phyloP scores from a whole-genome alignment of 2,329 filamentous ascomycete species.

The Ceratocystis harringtonii region DNA sequence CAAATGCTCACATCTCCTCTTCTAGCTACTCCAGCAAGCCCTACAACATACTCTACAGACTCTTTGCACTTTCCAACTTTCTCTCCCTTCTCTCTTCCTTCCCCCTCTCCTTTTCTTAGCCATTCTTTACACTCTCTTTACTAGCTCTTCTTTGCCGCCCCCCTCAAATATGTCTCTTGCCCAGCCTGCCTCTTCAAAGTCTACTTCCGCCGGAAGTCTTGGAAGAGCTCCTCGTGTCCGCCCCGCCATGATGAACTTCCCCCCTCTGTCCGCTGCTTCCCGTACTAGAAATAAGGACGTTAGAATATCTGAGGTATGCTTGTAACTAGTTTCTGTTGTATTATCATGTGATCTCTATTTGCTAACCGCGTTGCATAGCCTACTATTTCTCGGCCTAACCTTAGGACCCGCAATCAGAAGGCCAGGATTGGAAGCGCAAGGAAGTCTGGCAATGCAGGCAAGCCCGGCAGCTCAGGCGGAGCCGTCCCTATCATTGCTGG shows the following conservation, averaged over 20 bases:
- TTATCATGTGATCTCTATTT: neutral
- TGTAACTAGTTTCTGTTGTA: neutral
- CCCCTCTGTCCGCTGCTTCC: neutral
- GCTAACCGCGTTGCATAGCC: neutral
- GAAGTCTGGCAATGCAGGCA: neutral
- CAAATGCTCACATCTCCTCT: neutral
- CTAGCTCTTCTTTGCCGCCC: too few species aligned
- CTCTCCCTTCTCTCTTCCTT: too few species aligned
- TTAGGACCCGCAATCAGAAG: conserved; percentile 5
- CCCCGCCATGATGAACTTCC: neutral
- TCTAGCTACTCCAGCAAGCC: neutral
- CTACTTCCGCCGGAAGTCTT: neutral
- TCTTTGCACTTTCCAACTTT: too few species aligned
- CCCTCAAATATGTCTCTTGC: too few species aligned
- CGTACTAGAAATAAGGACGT: neutral
- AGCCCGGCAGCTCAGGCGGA: neutral
- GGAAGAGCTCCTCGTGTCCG: too few species aligned
- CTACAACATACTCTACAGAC: too few species aligned
- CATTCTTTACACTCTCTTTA: too few species aligned
- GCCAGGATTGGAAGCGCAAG: neutral
- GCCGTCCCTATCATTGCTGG: neutral
- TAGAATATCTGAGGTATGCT: neutral
- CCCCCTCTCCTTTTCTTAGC: too few species aligned
- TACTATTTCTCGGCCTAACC: conserved; percentile 9
- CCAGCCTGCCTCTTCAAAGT: neutral